phyloP scores from a whole-genome alignment of 2,329 filamentous ascomycete genomes.

The Aureobasidium sp. region DNA sequence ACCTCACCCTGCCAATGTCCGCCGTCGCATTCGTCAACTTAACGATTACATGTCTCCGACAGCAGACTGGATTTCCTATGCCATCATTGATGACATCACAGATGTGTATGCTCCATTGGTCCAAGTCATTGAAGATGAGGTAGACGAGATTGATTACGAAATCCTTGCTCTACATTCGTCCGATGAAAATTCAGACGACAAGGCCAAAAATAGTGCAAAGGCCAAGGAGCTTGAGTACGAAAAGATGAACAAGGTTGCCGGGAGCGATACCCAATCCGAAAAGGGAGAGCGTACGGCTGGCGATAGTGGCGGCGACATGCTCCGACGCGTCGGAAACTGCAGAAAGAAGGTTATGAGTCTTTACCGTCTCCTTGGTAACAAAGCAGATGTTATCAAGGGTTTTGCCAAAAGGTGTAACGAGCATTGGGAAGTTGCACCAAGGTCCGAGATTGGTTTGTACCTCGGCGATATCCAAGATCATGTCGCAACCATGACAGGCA shows the following conservation, averaged over 20 bases:
- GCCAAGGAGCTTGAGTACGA: slow-evolving; percentile 14
- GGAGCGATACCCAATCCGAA: slow-evolving; percentile 16
- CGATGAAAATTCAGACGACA: slow-evolving; percentile 18
- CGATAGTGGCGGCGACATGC: slow-evolving; percentile 64
- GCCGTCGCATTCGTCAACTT: slow-evolving; percentile 83
- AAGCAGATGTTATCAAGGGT: slow-evolving; percentile 97
- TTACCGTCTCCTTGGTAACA: slow-evolving; percentile 87
- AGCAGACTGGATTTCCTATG: slow-evolving; percentile 97
- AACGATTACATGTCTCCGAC: slow-evolving; percentile 89
- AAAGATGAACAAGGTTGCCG: slow-evolving; percentile 23
- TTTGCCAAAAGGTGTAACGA: slow-evolving; percentile 98
- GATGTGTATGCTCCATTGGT: slow-evolving; percentile 93
- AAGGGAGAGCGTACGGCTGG: slow-evolving; percentile 31
- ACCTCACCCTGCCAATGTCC: slow-evolving; percentile 92
- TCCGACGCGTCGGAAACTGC: slow-evolving; percentile 84
- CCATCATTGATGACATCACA: slow-evolving; percentile 96
- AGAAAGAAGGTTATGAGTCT: slow-evolving; percentile 96
- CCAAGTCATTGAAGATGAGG: slow-evolving; percentile 86
- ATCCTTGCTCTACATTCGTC: slow-evolving; percentile 72
- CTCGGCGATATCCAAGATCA: slow-evolving; percentile 98
- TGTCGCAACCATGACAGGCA: slow-evolving; percentile 97
- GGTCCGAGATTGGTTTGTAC: slow-evolving; percentile 95
- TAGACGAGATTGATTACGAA: slow-evolving; percentile 90
- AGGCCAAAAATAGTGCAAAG: slow-evolving; percentile 14
- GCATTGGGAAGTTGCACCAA: slow-evolving; percentile 90